phyloP scores from a whole-genome alignment of 1,284 basidiomycete genomes.

The Microbotryum saponariae region DNA sequence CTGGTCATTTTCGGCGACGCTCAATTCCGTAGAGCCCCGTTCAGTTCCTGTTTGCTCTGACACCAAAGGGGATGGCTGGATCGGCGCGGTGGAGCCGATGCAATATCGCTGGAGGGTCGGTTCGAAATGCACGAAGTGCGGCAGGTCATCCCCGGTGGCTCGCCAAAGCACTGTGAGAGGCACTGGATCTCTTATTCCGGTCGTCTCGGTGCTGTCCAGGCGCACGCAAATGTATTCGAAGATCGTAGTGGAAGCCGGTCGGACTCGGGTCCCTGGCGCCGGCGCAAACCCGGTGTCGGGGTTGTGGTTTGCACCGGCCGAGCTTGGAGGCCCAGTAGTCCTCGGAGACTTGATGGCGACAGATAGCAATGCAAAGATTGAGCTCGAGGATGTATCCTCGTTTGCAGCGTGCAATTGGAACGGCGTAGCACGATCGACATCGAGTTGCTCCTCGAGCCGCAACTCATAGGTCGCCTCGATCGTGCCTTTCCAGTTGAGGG shows the following conservation, averaged over 20 bases:
- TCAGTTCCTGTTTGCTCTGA: too few species aligned
- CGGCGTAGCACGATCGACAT: conserved; percentile 46
- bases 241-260: conserved; percentile 10
- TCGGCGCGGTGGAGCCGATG: conserved; percentile 54
- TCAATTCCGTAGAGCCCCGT: too few species aligned
- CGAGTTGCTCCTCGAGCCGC: conserved; percentile 33
- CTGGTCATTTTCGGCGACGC: too few species aligned
- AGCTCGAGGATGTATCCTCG: conserved; percentile 8
- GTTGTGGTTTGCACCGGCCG: neutral
- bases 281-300: neutral
- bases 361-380: conserved; percentile 23
- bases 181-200: conserved; percentile 41
- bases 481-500: conserved; percentile 34
- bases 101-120: conserved; percentile 48
- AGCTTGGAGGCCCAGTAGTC: neutral
- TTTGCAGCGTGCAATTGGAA: conserved; percentile 47
- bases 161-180: conserved; percentile 53
- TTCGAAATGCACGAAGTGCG: conserved; percentile 55
- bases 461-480: conserved; percentile 47
- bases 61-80: conserved; percentile 33
- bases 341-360: conserved; percentile 33
- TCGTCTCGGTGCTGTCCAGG: conserved; percentile 10
- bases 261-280: conserved; percentile 6
- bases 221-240: conserved; percentile 14
- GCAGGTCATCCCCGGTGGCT: conserved; percentile 61